A percentile compares a stretch with the other conserved stretches of the same genome.
phyloP scores from a whole-genome alignment of 2,329 filamentous ascomycete species.

The Penicillium sp. region DNA sequence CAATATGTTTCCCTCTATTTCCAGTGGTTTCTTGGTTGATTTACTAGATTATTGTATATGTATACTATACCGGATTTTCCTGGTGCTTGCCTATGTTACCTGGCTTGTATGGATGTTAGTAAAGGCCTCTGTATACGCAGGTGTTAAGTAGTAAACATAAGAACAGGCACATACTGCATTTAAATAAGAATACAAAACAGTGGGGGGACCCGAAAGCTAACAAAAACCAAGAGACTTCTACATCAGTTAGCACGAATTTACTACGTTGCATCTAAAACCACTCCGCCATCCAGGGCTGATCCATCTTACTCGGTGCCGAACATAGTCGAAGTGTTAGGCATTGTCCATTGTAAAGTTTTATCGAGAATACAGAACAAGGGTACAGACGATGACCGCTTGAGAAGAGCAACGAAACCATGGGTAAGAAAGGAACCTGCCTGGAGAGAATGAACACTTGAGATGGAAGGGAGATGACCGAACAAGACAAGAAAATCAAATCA shows the following conservation, averaged over 20 bases:
- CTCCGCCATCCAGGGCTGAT: background rate
- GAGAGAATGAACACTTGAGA: conserved; percentile 28
- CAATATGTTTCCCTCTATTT: conserved; percentile 10
- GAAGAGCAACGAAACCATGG: conserved; percentile 17
- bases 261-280: background rate
- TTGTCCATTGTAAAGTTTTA: conserved; percentile 18
- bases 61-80: background rate
- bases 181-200: background rate
- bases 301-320: background rate
- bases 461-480: conserved; percentile 22
- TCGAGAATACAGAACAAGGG: conserved; percentile 16
- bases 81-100: background rate
- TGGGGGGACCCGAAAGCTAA: background rate
- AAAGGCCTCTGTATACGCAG: background rate
- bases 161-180: background rate
- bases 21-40: background rate
- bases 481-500: conserved; percentile 25
- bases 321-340: conserved; percentile 3
- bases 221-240: background rate
- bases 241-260: background rate
- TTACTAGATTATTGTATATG: conserved; percentile 3
- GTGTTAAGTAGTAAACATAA: background rate
- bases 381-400: conserved; percentile 22
- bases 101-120: background rate
- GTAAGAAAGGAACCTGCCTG: conserved; percentile 31